phyloP scores from a whole-genome alignment of 1,139 yeast species.

The Lodderomyces beijingensis region DNA sequence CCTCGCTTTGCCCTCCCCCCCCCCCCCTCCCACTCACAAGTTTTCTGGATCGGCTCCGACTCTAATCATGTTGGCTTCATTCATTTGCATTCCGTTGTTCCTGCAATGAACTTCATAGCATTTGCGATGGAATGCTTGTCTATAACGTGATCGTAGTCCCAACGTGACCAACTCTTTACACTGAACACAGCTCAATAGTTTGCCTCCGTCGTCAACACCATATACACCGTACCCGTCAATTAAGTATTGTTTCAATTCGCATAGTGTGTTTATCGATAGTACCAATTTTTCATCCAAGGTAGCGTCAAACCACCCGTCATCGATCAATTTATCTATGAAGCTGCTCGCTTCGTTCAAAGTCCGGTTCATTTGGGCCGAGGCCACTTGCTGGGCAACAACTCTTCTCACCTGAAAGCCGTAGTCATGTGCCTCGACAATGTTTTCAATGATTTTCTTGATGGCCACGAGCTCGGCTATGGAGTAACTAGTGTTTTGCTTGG shows the following conservation, averaged over 20 bases:
- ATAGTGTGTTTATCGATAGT: conserved; percentile 37
- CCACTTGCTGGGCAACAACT: conserved; percentile 25
- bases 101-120: conserved; percentile 42
- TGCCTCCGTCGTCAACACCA: conserved; percentile 28
- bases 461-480: conserved; percentile 46
- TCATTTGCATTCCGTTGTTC: conserved; percentile 10
- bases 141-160: conserved; percentile 34
- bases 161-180: conserved; percentile 56
- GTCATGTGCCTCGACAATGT: conserved; percentile 28
- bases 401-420: conserved; percentile 25
- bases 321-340: conserved; percentile 37
- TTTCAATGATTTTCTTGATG: conserved; percentile 47
- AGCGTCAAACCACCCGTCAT: conserved; percentile 50
- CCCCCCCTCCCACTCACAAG: no score
- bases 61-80: conserved; percentile 10
- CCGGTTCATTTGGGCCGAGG: conserved; percentile 21
- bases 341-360: conserved; percentile 29
- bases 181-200: conserved; percentile 43
- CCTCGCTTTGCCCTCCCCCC: no score
- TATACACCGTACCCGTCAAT: conserved; percentile 36
- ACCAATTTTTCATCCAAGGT: conserved; percentile 26
- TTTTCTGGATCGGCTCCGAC: conserved; percentile 23
- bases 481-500: conserved; percentile 39
- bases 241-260: conserved; percentile 46
- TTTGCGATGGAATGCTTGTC: conserved; percentile 38